Evolutionary conservation across 2,329 filamentous ascomycete genomes (phyloP), one percentile per base, ranked within the genome.

Genomic region (Sarocladium oryzae): DNA sequence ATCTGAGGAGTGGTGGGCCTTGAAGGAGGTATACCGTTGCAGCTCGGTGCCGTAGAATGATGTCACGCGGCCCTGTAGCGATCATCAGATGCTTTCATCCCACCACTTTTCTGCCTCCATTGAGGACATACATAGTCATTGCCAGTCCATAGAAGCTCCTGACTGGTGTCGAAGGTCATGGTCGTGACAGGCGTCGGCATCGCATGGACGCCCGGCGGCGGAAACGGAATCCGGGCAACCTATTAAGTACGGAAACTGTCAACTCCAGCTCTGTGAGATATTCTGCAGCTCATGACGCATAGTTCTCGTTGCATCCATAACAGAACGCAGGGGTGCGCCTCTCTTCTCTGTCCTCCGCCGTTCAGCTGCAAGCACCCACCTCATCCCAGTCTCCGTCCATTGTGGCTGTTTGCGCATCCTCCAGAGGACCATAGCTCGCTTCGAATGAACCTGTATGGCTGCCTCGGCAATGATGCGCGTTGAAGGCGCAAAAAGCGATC

Each of bases 61-160:
- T 40, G 84, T 86, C 45, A 97, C 82, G 57, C 90, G 84, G 55
- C 93, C 93, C 89, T 96, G 52, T 16, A 11, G 49, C 32, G 23
- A 13, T 37, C 15, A 18, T 49, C 13, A 49, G 46, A 28, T n/a
- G 16, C 8, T 28, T 18, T 15, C 4, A 18, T 40, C 18, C 33
- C 10, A 28, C 26, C 18, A 18, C 11, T 15, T 20, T 23, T 4
- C 32, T 13, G 7, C 9, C n/a, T 37, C 3, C 28, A 21, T 23
- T 28, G 10, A 23, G 33, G 54, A 61, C 81, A 74, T 75, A 93
- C 89, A 76, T 85, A 89, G 72, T 93, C 88, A 67, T 93, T 95
- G 43, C 91, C 95, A 2, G 85, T 83, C 93, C 95, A 99, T 50
- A 99, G 71, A 32, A 99, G 78, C 67, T 99, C 93, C 66, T 96